Evolutionary conservation across 441 rosid species (phyloP).

Genomic region (Hura crepitans): DNA sequence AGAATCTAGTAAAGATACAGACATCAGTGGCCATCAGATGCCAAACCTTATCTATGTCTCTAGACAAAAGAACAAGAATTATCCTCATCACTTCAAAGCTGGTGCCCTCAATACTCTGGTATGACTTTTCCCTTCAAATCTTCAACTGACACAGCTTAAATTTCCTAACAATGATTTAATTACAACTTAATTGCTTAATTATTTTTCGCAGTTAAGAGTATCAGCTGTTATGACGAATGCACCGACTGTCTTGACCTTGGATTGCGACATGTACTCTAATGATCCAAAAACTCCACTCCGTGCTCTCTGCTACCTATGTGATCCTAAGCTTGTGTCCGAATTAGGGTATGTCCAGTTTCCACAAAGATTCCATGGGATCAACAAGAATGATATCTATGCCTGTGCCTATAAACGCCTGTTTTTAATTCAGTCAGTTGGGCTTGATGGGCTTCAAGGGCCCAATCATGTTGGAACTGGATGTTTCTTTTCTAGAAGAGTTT

Average conservation of each 20-base stretch:
- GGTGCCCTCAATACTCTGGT: slow-evolving; percentile 78
- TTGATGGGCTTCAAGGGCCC: slow-evolving; percentile 46
- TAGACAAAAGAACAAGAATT: slow-evolving; percentile 50
- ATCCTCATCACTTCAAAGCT: slow-evolving; percentile 70
- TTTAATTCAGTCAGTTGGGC: slow-evolving; percentile 37
- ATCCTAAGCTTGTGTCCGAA: slow-evolving; percentile 37
- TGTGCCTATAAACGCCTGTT: slow-evolving; percentile 33
- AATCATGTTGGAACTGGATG: slow-evolving; percentile 48
- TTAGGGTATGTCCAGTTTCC: slow-evolving; percentile 63
- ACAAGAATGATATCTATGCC: slow-evolving; percentile 52
- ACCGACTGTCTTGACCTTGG: slow-evolving; percentile 54
- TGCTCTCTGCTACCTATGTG: slow-evolving; percentile 47
- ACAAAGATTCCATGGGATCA: slow-evolving; percentile 48
- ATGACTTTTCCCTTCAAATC: not conserved
- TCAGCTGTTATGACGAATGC: slow-evolving; percentile 65
- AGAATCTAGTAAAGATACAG: slow-evolving; percentile 41
- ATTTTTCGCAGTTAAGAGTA: slow-evolving; percentile 50
- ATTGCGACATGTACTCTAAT: slow-evolving; percentile 77
- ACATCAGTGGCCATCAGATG: slow-evolving; percentile 33
- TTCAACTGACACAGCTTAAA: not conserved
- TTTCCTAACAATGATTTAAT: too few species aligned
- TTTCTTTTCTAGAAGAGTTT: slow-evolving; percentile 44
- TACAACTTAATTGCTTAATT: not conserved
- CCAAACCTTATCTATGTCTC: slow-evolving; percentile 70
- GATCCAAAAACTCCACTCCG: slow-evolving; percentile 45